Conservation (phyloP, 441 rosid species). For the Mallotus japonicus region DNA sequence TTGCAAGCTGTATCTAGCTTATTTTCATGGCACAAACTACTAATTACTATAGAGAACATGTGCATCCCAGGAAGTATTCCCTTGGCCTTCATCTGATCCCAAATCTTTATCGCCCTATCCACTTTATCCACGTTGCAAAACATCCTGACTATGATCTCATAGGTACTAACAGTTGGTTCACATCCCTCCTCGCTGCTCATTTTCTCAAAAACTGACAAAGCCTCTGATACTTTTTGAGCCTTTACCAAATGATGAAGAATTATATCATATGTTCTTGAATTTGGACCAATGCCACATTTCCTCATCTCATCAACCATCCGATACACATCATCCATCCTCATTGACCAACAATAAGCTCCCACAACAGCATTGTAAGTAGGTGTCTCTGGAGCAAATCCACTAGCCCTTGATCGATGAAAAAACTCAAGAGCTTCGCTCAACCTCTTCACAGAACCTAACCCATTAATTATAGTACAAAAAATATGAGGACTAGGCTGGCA, state of each 20-base stretch:
- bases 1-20: conserved; percentile 71
- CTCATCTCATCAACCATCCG: conserved; percentile 67
- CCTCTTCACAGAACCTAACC: conserved; percentile 65
- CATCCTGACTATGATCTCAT: conserved; percentile 81
- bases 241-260: conserved; percentile 63
- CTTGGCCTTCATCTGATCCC: conserved; percentile 72
- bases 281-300: conserved; percentile 50
- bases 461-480: conserved; percentile 73
- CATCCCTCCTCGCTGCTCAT: conserved; percentile 45
- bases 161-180: conserved; percentile 66
- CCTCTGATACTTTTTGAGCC: conserved; percentile 50
- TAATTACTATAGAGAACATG: conserved; percentile 68
- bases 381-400: conserved; percentile 55
- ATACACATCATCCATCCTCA: conserved; percentile 50
- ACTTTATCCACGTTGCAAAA: conserved; percentile 56
- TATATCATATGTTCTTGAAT: conserved; percentile 72
- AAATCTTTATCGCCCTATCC: conserved; percentile 58
- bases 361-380: conserved; percentile 83
- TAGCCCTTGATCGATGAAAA: conserved; percentile 50
- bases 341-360: conserved; percentile 72
- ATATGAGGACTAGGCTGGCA: conserved; percentile 68
- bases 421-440: conserved; percentile 57
- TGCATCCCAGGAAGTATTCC: conserved; percentile 88
- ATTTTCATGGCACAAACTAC: conserved; percentile 52
- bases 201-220: conserved; percentile 52